Base-by-base conservation (phyloP, 2,329 filamentous ascomycete species). In the Aspergillus brunneoviolaceus region DNA sequence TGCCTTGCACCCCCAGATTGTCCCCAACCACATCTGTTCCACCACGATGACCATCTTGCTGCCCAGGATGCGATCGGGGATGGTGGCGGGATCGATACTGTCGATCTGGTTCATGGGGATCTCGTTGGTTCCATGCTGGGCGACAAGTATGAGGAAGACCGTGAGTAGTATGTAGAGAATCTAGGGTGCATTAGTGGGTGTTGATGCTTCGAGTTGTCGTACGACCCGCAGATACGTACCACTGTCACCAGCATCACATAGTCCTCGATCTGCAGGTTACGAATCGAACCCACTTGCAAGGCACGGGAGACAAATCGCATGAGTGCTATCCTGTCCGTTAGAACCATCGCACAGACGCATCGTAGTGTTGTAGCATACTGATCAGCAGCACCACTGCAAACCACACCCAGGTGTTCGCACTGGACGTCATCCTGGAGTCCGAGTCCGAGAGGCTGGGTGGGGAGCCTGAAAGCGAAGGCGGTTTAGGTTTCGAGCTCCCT, bases 21-120 rank as follows among this genome's bases (percentile, higher is more conserved):
- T 80, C 1, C 78, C 71, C 47, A 83, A 74, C 63, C 82, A 83
- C 65, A 80, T 82, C 59, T 84, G 77, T 63, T 85, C 84, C 14
- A 82, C 78, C 0, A 81, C 80, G 56, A 85, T 72, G 1, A 83
- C 81, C 67, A 84, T 78, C 64, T 84, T 84, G 66, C 82, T 84
- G n/a, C 84, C 84, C 52, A 76, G 79, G 4, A 82, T 72, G 14
- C 82, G 79, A 29, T 68, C 63, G 0, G 70, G 55, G n/a, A 78
- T 74, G 7, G 80, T 77, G 2, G 76, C 63, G 0, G 75, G 70
- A 1, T 81, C 83, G 60, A 86, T 82, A 51, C 74, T 74, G 12
- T 69, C 70, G 2, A 76, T 70, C 5, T 69, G 67, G 0, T 74
- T 73, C 4, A 71, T 67, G 4, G 76, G 67, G 58, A 81, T 77